Evolutionary conservation across 225 moss, liverwort and hornwort genomes (phyloP).

Genomic region (Pseudisothecium myosuroides): DNA sequence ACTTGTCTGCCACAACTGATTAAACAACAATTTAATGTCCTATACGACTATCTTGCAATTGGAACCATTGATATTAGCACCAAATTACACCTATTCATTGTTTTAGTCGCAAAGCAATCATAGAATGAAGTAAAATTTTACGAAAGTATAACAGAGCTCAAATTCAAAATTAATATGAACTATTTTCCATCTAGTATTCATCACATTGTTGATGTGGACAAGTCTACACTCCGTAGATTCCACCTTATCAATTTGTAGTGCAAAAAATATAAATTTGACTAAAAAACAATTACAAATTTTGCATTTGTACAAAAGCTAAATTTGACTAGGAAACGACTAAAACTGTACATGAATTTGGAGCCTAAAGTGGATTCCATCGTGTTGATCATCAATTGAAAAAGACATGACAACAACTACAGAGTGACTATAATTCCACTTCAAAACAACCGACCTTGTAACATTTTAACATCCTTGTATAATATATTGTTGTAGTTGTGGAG

Average conservation of each 20-base stretch:
- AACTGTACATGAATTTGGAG: background rate
- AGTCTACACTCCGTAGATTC: too few species aligned
- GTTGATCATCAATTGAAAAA: background rate
- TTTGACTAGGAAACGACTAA: too few species aligned
- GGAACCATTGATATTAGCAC: too few species aligned
- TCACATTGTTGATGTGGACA: too few species aligned
- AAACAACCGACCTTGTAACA: background rate
- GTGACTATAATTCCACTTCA: background rate
- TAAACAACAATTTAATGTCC: too few species aligned
- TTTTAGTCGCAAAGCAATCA: background rate
- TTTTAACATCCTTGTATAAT: background rate
- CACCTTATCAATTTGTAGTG: rapidly evolving
- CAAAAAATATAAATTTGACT: too few species aligned
- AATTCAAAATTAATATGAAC: background rate
- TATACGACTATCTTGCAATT: rapidly evolving
- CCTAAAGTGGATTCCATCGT: background rate
- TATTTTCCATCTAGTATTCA: background rate
- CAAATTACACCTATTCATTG: too few species aligned
- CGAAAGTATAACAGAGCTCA: background rate
- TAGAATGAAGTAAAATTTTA: background rate
- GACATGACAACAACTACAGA: background rate
- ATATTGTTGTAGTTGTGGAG: background rate
- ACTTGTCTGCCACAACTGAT: rapidly evolving
- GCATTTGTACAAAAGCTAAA: too few species aligned
- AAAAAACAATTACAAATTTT: too few species aligned